A percentile compares a stretch with the other conserved stretches of the same genome.
Conservation (phyloP, 441 rosid species). For the Populus hybrid region DNA sequence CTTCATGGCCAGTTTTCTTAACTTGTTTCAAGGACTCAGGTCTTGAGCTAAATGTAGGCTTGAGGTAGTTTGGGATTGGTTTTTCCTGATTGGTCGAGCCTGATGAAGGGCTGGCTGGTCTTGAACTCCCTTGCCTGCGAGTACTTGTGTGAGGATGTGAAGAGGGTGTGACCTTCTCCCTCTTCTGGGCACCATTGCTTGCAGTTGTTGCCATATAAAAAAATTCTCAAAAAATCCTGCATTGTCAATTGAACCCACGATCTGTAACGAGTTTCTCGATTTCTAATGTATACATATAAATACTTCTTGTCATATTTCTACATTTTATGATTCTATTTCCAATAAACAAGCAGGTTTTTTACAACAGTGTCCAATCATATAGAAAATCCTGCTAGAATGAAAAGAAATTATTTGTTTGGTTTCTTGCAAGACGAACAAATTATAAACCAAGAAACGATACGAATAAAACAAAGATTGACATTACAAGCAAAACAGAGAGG, state of each 20-base stretch:
- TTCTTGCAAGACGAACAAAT: background rate
- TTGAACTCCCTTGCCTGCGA: conserved; percentile 24
- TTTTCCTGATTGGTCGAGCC: conserved; percentile 10
- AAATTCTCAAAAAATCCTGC: conserved; percentile 4
- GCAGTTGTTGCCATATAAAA: conserved; percentile 33
- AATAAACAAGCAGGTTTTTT: too few relatives aligned
- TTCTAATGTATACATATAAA: background rate
- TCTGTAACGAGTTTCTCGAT: background rate
- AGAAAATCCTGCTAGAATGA: background rate
- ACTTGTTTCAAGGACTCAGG: conserved; percentile 16
- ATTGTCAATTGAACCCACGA: background rate
- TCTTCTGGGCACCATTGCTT: conserved; percentile 18
- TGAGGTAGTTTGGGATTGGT: conserved; percentile 54
- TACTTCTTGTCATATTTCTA: background rate
- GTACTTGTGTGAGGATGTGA: conserved; percentile 20
- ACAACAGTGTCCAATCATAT: too few relatives aligned
- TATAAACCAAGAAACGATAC: background rate
- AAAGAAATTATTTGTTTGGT: background rate
- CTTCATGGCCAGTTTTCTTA: background rate
- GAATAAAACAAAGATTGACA: background rate
- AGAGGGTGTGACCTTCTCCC: conserved; percentile 35
- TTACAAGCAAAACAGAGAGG: background rate
- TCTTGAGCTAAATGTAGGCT: conserved; percentile 49
- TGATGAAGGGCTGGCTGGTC: conserved; percentile 16
- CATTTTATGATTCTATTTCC: background rate